Evolutionary conservation across 1,284 basidiomycete genomes (phyloP).

Genomic region (Vanrija humicola): DNA sequence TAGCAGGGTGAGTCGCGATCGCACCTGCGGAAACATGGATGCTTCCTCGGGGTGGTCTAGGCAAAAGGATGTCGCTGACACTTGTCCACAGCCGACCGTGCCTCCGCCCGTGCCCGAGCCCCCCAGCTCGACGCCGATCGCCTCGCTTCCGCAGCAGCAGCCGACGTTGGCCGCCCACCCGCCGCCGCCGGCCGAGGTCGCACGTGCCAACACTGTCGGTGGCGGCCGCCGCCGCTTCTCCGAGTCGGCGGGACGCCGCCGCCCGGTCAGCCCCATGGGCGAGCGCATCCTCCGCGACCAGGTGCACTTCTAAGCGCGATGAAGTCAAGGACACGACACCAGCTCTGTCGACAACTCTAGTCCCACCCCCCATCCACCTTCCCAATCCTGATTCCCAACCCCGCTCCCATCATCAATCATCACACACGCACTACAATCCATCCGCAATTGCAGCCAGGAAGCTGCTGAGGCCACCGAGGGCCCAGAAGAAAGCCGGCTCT

Average conservation of each 20-base stretch:
- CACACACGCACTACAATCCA: background rate
- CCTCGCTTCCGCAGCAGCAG: slow-evolving; percentile 4
- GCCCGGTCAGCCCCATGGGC: slow-evolving; percentile 47
- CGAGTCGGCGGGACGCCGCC: slow-evolving; percentile 32
- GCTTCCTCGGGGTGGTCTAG: background rate
- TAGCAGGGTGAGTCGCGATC: slow-evolving; percentile 23
- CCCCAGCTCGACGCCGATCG: slow-evolving; percentile 18
- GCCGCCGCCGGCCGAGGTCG: slow-evolving; percentile 2
- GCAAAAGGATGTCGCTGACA: background rate
- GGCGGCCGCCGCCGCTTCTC: slow-evolving; percentile 25
- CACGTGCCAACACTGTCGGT: background rate
- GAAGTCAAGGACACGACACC: background rate
- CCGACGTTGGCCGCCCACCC: slow-evolving; percentile 14
- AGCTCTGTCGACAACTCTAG: background rate
- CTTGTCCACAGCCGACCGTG: background rate
- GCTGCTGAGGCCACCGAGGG: background rate
- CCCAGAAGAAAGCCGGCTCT: no score
- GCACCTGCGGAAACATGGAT: background rate
- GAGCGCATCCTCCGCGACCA: slow-evolving; percentile 44
- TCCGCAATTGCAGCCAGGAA: background rate
- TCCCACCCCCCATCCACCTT: background rate
- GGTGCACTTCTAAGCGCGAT: slow-evolving; percentile 30
- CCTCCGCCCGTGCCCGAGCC: slow-evolving; percentile 15
- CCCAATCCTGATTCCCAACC: background rate
- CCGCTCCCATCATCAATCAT: background rate